A percentile compares a stretch with the other conserved stretches of the same genome.
Conservation (phyloP, 2,329 filamentous ascomycete species). For the Escovopsis sp. region DNA sequence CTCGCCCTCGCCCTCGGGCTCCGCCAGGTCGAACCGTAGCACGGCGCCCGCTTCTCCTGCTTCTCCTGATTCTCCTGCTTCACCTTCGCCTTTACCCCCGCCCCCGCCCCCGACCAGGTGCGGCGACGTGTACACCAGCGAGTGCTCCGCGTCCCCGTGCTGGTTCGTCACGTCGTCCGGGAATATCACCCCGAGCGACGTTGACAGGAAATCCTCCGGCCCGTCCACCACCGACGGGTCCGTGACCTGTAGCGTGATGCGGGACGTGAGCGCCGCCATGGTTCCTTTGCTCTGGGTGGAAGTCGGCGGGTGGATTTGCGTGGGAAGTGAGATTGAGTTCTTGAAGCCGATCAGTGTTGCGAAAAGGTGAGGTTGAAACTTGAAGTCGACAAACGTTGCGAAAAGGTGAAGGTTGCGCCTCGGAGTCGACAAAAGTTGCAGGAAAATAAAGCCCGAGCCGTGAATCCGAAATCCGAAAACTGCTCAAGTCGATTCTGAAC, state of each 20-base stretch:
- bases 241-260: slow-evolving; percentile 15
- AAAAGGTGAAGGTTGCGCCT: no score
- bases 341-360: no score
- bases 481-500: no score
- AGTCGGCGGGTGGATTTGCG: no score
- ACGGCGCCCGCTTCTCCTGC: slow-evolving; percentile 9
- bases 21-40: slow-evolving; percentile 29
- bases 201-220: slow-evolving; percentile 45
- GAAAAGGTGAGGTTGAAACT: no score
- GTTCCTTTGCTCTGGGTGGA: background rate
- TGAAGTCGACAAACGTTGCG: no score
- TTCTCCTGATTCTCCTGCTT: slow-evolving; percentile 7
- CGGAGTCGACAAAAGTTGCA: no score
- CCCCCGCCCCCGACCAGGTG: slow-evolving; percentile 22
- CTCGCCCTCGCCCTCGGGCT: slow-evolving; percentile 37
- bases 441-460: no score
- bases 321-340: no score
- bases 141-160: slow-evolving; percentile 47
- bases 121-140: slow-evolving; percentile 44
- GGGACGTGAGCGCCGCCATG: slow-evolving; percentile 24
- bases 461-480: no score
- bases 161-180: slow-evolving; percentile 51
- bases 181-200: slow-evolving; percentile 49
- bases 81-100: no score
- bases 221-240: slow-evolving; percentile 7